These are phyloP conservation scores for Sutorius eximius DNA, from an alignment of 1,284 basidiomycete species.

Conservation along the genomic window DNA sequence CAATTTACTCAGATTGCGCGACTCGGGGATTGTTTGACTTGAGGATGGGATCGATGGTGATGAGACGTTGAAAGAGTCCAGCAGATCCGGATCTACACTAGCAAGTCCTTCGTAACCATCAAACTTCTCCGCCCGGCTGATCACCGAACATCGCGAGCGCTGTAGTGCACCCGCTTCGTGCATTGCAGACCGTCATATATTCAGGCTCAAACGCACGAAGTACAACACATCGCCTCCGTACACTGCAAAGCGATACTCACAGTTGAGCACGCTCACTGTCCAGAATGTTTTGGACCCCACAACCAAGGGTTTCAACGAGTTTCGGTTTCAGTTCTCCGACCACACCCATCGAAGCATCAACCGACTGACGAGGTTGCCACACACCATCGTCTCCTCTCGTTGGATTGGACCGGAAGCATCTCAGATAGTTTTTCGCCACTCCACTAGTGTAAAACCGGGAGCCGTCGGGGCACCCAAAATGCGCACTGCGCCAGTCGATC, in stretches of 20 bases:
- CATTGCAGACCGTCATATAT: background rate
- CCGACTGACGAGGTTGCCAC: conserved; percentile 19
- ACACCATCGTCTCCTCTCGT: conserved; percentile 15
- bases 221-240: background rate
- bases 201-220: background rate
- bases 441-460: conserved; percentile 28
- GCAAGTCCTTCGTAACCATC: background rate
- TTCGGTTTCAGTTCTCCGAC: conserved; percentile 15
- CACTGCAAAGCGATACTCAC: background rate
- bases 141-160: background rate
- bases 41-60: background rate
- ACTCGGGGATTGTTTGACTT: background rate
- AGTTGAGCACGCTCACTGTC: background rate
- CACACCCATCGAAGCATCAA: conserved; percentile 29
- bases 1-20: background rate
- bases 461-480: conserved; percentile 33
- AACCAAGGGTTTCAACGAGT: conserved; percentile 17
- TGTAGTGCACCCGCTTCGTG: background rate
- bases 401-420: conserved; percentile 35
- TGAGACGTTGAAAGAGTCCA: background rate
- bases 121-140: background rate
- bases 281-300: conserved; percentile 15
- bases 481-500: conserved; percentile 32
- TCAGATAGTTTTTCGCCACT: conserved; percentile 27
- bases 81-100: background rate